Conservation (phyloP, 768 basidiomycete genomes). For the Calvatia gigantea region DNA sequence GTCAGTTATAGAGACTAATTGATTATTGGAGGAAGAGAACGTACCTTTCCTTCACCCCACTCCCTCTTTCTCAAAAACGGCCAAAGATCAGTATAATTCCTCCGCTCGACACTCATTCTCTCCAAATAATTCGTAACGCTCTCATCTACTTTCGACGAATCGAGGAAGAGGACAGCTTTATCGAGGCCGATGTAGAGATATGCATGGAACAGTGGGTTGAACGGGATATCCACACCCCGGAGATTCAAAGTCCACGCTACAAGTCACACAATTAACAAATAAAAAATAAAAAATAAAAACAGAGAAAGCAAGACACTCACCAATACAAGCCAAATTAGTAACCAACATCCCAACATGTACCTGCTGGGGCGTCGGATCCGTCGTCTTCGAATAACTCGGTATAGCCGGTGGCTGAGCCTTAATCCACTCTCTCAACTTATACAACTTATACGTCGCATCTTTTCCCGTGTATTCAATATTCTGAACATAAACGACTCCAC, state of each 20-base stretch:
- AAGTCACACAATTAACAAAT: neutral
- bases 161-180: conserved; percentile 72
- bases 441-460: conserved; percentile 69
- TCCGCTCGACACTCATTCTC: conserved; percentile 50
- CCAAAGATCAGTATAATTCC: conserved; percentile 79
- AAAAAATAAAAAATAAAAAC: conserved; percentile 9
- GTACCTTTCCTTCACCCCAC: conserved; percentile 77
- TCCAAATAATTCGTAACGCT: conserved; percentile 58
- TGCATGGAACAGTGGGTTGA: conserved; percentile 88
- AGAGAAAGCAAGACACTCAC: conserved; percentile 33
- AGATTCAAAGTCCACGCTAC: conserved; percentile 85
- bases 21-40: conserved; percentile 11
- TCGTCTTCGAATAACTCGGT: conserved; percentile 57
- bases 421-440: conserved; percentile 69
- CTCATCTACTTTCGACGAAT: conserved; percentile 56
- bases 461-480: conserved; percentile 69
- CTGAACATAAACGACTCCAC: conserved; percentile 62
- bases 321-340: conserved; percentile 67
- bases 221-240: conserved; percentile 86
- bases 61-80: conserved; percentile 67
- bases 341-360: conserved; percentile 67
- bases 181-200: conserved; percentile 75
- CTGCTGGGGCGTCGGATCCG: conserved; percentile 54
- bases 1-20: neutral
- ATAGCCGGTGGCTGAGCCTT: conserved; percentile 51